These are phyloP conservation scores for Phytophthora capsici DNA, from an alignment of 352 stramenopile genomes.

Conservation along the genomic window DNA sequence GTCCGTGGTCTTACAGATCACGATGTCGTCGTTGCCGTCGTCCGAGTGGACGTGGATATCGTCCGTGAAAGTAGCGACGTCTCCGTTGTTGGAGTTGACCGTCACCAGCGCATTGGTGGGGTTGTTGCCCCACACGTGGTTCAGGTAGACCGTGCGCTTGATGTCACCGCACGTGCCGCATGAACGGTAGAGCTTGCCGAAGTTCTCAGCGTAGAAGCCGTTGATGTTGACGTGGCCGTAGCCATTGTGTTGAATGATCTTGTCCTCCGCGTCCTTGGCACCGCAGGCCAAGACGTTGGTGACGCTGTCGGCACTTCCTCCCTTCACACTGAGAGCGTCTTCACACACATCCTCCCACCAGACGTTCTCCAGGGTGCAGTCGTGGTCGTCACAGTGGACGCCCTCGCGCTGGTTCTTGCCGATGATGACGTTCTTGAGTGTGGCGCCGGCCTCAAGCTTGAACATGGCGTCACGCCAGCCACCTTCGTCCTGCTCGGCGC, in stretches of 20 bases:
- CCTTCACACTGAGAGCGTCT: constrained; percentile 46
- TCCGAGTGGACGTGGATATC: constrained; percentile 37
- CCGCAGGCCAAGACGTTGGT: constrained; percentile 40
- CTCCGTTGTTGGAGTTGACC: constrained; percentile 47
- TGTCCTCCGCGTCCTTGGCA: constrained; percentile 43
- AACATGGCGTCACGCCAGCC: constrained; percentile 37
- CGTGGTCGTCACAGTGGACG: constrained; percentile 39
- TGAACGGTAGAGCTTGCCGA: constrained; percentile 47
- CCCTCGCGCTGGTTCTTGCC: constrained; percentile 44
- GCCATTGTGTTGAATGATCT: constrained; percentile 54
- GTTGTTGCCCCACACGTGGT: constrained; percentile 48
- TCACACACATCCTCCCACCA: constrained; percentile 52
- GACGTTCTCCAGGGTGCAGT: constrained; percentile 43
- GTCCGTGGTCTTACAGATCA: constrained; percentile 32
- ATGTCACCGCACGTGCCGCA: constrained; percentile 39
- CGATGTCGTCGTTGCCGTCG: constrained; percentile 26
- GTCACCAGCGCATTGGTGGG: constrained; percentile 40
- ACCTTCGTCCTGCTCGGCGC: constrained; percentile 34
- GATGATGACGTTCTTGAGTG: constrained; percentile 54
- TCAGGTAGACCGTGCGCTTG: constrained; percentile 44
- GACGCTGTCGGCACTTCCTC: constrained; percentile 34
- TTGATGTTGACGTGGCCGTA: constrained; percentile 50
- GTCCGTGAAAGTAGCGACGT: constrained; percentile 43
- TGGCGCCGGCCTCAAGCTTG: constrained; percentile 40
- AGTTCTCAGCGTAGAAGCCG: constrained; percentile 49